Conservation (phyloP, 129 eudicot species). For the Ambrosia artemisiifolia region DNA sequence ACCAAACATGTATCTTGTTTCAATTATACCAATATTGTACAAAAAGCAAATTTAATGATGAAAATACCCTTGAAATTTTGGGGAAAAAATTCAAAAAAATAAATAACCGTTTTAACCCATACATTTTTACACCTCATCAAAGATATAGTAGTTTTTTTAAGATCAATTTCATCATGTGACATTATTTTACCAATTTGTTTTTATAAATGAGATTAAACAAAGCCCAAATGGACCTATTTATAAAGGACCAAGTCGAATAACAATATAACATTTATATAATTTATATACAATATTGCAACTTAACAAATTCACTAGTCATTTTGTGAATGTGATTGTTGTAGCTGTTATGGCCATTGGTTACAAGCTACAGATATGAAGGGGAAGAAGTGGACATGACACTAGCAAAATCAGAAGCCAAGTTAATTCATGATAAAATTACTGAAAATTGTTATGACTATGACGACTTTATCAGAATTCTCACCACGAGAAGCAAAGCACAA, state of each 20-base stretch:
- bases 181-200: too few relatives aligned
- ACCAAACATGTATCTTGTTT: too few relatives aligned
- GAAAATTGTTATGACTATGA: slow-evolving; percentile 57
- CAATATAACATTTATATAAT: neutral
- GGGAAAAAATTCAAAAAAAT: too few relatives aligned
- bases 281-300: neutral
- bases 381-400: slow-evolving; percentile 67
- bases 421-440: slow-evolving; percentile 61
- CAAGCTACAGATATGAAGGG: slow-evolving; percentile 65
- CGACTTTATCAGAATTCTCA: slow-evolving; percentile 63
- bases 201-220: neutral
- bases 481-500: slow-evolving; percentile 89
- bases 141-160: too few relatives aligned
- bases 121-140: too few relatives aligned
- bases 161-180: too few relatives aligned
- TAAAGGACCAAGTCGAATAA: neutral
- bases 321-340: slow-evolving; percentile 29
- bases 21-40: too few relatives aligned
- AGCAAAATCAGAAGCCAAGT: slow-evolving; percentile 74
- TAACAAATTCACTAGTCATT: neutral
- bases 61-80: too few relatives aligned
- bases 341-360: slow-evolving; percentile 69
- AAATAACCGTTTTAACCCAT: too few relatives aligned
- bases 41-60: too few relatives aligned
- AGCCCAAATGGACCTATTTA: neutral